These are phyloP conservation scores for Meira nashicola DNA, from an alignment of 1,284 basidiomycete genomes.

Conservation along the genomic window DNA sequence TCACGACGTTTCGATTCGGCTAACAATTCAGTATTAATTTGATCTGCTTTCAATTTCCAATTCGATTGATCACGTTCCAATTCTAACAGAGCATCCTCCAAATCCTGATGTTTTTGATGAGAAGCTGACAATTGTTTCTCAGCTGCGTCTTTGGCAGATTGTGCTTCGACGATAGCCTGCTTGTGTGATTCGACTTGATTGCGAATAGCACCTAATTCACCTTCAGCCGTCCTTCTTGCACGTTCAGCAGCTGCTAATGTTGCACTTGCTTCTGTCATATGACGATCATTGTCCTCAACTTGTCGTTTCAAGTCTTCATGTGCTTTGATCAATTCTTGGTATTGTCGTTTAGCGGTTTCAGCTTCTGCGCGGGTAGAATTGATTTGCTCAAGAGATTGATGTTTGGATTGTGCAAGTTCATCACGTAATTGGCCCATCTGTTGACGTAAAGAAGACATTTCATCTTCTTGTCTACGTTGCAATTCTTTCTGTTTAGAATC, in stretches of 20 bases:
- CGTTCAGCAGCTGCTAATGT: constrained; percentile 66
- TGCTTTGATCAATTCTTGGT: constrained; percentile 14
- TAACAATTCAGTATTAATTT: constrained; percentile 34
- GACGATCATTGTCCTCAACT: constrained; percentile 10
- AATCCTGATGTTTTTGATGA: constrained; percentile 54
- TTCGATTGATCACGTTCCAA: constrained; percentile 29
- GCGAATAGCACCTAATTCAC: constrained; percentile 74
- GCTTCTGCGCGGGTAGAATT: constrained; percentile 53
- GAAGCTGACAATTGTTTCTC: constrained; percentile 71
- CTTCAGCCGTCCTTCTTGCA: constrained; percentile 65
- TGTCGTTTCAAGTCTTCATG: constrained; percentile 12
- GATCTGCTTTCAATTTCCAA: constrained; percentile 41
- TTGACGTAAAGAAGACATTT: constrained; percentile 69
- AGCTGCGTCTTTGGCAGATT: constrained; percentile 52
- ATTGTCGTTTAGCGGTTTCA: constrained; percentile 49
- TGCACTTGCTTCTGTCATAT: constrained; percentile 58
- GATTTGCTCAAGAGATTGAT: constrained; percentile 44
- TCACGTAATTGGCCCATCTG: constrained; percentile 58
- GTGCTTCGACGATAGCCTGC: constrained; percentile 24
- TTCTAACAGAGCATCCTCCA: constrained; percentile 41
- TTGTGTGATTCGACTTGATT: constrained; percentile 64
- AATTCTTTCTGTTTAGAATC: constrained; percentile 76
- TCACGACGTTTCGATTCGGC: constrained; percentile 44
- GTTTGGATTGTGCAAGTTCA: constrained; percentile 43
- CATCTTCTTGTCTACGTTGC: constrained; percentile 80